These are phyloP conservation scores for Volvox carteri DNA, from an alignment of 163 green algal genomes.

Conservation along the genomic window DNA sequence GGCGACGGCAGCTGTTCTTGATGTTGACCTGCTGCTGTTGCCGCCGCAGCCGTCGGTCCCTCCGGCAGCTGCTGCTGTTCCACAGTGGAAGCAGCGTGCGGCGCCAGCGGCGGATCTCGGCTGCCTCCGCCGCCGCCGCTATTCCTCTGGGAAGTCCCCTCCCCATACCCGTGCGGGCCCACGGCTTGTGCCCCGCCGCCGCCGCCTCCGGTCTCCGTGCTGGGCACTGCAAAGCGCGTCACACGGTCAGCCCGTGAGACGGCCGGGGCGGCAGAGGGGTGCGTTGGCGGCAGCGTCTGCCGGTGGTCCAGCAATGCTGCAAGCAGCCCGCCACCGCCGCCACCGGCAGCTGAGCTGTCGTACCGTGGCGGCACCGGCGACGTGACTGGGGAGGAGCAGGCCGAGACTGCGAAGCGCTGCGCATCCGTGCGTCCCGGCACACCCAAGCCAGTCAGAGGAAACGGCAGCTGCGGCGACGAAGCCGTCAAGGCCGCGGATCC, in stretches of 20 bases:
- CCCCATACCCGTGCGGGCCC: background rate
- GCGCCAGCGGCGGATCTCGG: background rate
- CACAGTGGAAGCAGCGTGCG: background rate
- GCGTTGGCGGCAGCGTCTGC: background rate
- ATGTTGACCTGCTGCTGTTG: too few species aligned
- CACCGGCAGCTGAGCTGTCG: background rate
- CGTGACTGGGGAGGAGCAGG: background rate
- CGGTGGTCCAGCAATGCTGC: conserved; percentile 13
- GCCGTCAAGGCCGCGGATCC: background rate
- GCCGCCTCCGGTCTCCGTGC: background rate
- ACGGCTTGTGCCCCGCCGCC: background rate
- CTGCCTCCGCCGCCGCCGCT: background rate
- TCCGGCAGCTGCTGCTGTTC: background rate
- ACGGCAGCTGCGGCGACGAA: background rate
- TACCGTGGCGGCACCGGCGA: background rate
- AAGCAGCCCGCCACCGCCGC: background rate
- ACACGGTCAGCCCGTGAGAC: background rate
- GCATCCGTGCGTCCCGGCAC: background rate
- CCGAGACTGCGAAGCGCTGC: background rate
- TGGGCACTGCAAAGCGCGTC: background rate
- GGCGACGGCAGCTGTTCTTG: too few species aligned
- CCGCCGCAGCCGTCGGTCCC: too few species aligned
- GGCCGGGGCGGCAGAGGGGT: background rate
- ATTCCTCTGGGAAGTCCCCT: background rate
- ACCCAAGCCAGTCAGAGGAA: background rate